A percentile compares a stretch with the other conserved stretches of the same genome.
These are phyloP conservation scores for Hemisphaericaspora subhashii DNA, from an alignment of 1,139 yeast species.

Conservation along the genomic window DNA sequence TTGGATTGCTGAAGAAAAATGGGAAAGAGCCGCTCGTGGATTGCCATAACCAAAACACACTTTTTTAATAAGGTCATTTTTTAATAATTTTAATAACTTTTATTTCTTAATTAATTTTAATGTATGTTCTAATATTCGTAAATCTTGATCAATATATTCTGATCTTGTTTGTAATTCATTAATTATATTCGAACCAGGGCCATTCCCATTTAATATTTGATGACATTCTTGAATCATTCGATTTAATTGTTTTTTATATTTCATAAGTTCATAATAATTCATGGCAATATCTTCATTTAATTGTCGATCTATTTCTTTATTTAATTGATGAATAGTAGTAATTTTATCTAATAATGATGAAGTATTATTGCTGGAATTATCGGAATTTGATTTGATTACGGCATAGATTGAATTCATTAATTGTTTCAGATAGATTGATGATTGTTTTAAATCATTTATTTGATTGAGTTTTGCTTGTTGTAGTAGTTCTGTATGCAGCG, in stretches of 20 bases:
- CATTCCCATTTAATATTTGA: conserved; percentile 11
- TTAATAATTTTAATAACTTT: not conserved
- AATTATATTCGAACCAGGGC: conserved; percentile 18
- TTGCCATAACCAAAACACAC: conserved; percentile 25
- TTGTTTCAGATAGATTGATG: conserved; percentile 30
- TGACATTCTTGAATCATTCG: conserved; percentile 21
- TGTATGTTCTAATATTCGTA: conserved; percentile 47
- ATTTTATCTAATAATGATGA: conserved; percentile 40
- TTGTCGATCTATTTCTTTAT: conserved; percentile 39
- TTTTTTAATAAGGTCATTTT: not conserved
- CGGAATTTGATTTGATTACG: conserved; percentile 29
- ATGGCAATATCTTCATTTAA: conserved; percentile 27
- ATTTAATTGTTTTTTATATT: conserved; percentile 21
- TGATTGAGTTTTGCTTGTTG: conserved; percentile 40
- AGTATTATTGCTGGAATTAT: not conserved
- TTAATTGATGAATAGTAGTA: conserved; percentile 44
- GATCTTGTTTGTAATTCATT: conserved; percentile 41
- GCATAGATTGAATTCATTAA: conserved; percentile 25
- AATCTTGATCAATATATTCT: conserved; percentile 47
- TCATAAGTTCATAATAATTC: conserved; percentile 26
- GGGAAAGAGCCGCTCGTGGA: conserved; percentile 60
- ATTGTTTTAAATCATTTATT: conserved; percentile 26
- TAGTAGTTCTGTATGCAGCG: conserved; percentile 31
- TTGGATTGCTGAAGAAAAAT: conserved; percentile 64
- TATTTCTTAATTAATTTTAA: conserved; percentile 19